Evolutionary conservation across 768 basidiomycete species (phyloP), one percentile per base, ranked within the genome.

Genomic region (Cubamyces sp.): DNA sequence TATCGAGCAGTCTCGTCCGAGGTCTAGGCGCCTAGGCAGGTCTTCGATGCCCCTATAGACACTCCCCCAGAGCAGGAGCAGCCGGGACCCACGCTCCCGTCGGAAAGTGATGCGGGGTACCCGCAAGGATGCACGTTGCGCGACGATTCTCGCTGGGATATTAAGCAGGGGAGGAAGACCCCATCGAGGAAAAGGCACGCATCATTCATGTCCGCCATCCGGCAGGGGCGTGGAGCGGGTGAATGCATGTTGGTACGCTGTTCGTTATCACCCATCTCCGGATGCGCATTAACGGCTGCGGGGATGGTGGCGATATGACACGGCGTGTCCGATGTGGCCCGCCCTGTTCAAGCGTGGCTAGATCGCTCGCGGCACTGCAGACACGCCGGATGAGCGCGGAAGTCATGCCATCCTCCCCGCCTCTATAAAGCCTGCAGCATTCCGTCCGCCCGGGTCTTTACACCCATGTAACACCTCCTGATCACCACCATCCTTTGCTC

Each of bases 281-380:
- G 34, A 53, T 53, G 43, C 50, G 50, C 28, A 37, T 39, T 39
- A 34, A 21, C 40, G 41, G 53, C 9, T 54, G 53, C 25, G 39
- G 40, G 40, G 41, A 47, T 23, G 49, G 16, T 9, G 8, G 23
- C 46, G 23, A 53, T 21, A 48, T 40, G 48, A 30, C 23, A 42
- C 37, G 34, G 34, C 42, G 5, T 23, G 23, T 16, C 57, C 57
- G 62, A 64, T 59, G 53, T 21, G 16, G 15, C 34, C 53, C 57
- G 57, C 34, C 41, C 23, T 21, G 3, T 9, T n/a, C 12, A 18
- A 12, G 25, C 39, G 41, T 14, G 61, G 40, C 62, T 52, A 64
- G 62, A 59, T 64, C 62, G 62, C 46, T 64, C 62, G 30, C 62
- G 62, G 57, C 55, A 30, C 54, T 41, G 52, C 50, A 19, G n/a